phyloP scores from a whole-genome alignment of 768 basidiomycete species.

The Boletellus emodensis region DNA sequence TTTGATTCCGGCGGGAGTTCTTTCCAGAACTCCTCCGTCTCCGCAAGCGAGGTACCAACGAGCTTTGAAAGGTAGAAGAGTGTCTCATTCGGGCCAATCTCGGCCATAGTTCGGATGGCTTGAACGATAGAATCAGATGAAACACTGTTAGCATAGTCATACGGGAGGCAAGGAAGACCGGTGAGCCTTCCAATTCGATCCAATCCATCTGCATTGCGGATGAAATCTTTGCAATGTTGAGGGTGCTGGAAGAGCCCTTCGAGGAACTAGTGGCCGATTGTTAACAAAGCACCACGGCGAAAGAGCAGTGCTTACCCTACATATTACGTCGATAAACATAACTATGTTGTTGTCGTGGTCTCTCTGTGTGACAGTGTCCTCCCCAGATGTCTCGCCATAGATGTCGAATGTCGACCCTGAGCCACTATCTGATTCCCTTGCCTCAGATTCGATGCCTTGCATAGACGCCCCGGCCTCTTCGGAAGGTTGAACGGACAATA shows the following conservation, averaged over 20 bases:
- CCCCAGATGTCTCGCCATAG: constrained; percentile 15
- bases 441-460: constrained; percentile 39
- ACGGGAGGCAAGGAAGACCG: constrained; percentile 81
- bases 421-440: constrained; percentile 17
- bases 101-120: constrained; percentile 84
- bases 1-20: constrained; percentile 51
- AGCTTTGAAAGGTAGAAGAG: constrained; percentile 65
- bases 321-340: constrained; percentile 74
- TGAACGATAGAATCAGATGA: constrained; percentile 86
- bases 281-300: constrained; percentile 4
- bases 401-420: constrained; percentile 16
- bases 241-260: constrained; percentile 94
- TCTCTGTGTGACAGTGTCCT: constrained; percentile 40
- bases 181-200: constrained; percentile 72
- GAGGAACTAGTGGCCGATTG: constrained; percentile 56
- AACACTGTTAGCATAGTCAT: constrained; percentile 80
- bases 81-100: constrained; percentile 76
- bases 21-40: constrained; percentile 72
- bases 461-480: constrained; percentile 40
- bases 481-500: constrained; percentile 34
- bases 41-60: constrained; percentile 63
- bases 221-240: constrained; percentile 87
- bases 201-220: constrained; percentile 69
- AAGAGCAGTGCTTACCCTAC: constrained; percentile 51
- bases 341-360: constrained; percentile 74